These are phyloP conservation scores for Trapa incisa DNA, from an alignment of 345 rosid species.

Conservation along the genomic window DNA sequence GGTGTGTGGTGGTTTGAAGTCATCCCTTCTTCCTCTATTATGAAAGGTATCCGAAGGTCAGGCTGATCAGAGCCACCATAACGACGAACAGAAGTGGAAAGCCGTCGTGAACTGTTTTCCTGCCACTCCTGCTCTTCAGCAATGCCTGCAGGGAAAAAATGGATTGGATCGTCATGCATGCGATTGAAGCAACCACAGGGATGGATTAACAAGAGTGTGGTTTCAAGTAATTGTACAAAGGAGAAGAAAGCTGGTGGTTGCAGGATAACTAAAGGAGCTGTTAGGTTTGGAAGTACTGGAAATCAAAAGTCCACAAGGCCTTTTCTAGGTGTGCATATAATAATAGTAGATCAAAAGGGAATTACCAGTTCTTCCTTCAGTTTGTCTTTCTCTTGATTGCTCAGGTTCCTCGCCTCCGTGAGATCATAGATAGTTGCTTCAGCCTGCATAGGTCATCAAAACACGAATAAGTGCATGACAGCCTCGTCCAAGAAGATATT, in stretches of 20 bases:
- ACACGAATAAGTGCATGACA: neutral
- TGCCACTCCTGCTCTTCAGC: constrained; percentile 29
- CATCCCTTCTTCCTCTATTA: constrained; percentile 12
- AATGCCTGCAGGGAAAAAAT: constrained; percentile 30
- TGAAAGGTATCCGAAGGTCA: constrained; percentile 39
- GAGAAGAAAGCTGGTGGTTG: too few species aligned
- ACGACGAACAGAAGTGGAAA: constrained; percentile 69
- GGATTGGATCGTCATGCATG: neutral
- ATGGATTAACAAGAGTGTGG: too few species aligned
- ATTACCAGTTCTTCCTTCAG: constrained; percentile 57
- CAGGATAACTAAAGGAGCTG: too few species aligned
- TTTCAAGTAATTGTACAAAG: neutral
- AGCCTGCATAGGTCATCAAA: constrained; percentile 39
- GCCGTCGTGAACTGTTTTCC: constrained; percentile 41
- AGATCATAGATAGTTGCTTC: constrained; percentile 58
- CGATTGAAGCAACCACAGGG: neutral
- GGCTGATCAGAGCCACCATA: constrained; percentile 62
- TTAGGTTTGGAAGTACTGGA: neutral
- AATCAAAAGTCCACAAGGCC: neutral
- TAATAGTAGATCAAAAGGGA: neutral
- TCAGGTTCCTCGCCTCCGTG: constrained; percentile 40
- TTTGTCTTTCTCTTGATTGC: constrained; percentile 30
- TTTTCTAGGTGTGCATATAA: neutral
- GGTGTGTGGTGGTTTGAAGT: neutral
- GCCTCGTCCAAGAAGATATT: neutral